Conservation (phyloP, 352 stramenopile genomes). For the Hyaloperonospora arabidopsidis region DNA sequence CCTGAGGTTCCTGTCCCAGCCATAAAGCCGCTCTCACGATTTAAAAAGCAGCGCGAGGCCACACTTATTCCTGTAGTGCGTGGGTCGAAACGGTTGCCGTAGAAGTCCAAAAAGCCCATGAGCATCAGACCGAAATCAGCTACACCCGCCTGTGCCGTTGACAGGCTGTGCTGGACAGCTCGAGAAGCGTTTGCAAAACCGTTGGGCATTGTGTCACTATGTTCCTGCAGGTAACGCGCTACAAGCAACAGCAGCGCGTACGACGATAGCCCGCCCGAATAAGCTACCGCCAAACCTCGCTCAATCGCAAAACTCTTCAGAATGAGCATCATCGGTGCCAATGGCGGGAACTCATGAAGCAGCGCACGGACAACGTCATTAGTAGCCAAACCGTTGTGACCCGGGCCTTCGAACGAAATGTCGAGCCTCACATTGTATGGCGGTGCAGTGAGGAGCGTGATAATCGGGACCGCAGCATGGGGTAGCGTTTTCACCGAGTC, state of each 20-base stretch:
- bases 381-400: conserved; percentile 93
- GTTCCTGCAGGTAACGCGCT: conserved; percentile 88
- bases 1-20: conserved; percentile 12
- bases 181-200: conserved; percentile 57
- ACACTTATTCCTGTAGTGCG: conserved; percentile 87
- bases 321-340: conserved; percentile 93
- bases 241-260: conserved; percentile 95
- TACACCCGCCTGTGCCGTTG: conserved; percentile 44
- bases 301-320: conserved; percentile 93
- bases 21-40: conserved; percentile 56
- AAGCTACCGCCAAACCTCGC: conserved; percentile 89
- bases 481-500: conserved; percentile 95
- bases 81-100: conserved; percentile 91
- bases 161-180: conserved; percentile 51
- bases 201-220: conserved; percentile 58
- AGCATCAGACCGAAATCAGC: conserved; percentile 92
- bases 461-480: conserved; percentile 94
- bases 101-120: conserved; percentile 96
- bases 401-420: conserved; percentile 94
- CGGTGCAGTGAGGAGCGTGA: conserved; percentile 87
- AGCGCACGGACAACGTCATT: conserved; percentile 90
- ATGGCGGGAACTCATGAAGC: conserved; percentile 89
- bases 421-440: conserved; percentile 87
- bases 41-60: conserved; percentile 70
- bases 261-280: conserved; percentile 94